Evolutionary conservation across 2,329 filamentous ascomycete genomes (phyloP).

Genomic region (Penicillium sp.): DNA sequence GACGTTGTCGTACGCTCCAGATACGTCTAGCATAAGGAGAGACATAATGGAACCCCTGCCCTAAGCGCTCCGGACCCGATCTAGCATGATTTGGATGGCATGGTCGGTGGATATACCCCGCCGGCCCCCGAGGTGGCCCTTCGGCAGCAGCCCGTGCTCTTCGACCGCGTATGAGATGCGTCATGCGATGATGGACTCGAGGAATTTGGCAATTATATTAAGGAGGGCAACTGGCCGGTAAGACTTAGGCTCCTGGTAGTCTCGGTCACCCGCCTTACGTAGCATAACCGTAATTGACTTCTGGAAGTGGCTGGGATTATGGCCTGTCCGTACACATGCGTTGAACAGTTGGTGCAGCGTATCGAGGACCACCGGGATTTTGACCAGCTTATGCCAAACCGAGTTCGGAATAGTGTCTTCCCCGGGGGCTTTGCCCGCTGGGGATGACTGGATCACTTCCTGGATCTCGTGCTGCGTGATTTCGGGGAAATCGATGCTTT

Average conservation of each 20-base stretch:
- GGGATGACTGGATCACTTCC: not conserved
- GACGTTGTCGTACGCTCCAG: slow-evolving; percentile 15
- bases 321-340: not conserved
- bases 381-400: not conserved
- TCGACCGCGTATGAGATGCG: slow-evolving; percentile 8
- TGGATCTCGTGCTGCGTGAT: not conserved
- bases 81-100: slow-evolving; percentile 9
- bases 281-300: not conserved
- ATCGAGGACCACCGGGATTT: not conserved
- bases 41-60: not conserved
- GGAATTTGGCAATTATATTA: slow-evolving; percentile 10
- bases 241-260: slow-evolving; percentile 11
- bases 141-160: slow-evolving; percentile 3
- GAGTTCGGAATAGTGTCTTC: not conserved
- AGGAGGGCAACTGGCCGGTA: slow-evolving; percentile 17
- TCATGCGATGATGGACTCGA: slow-evolving; percentile 8
- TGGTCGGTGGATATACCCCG: slow-evolving; percentile 17
- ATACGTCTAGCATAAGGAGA: slow-evolving; percentile 13
- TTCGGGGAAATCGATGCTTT: not conserved
- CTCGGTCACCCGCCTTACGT: not conserved
- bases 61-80: slow-evolving; percentile 6
- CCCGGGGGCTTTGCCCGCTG: not conserved
- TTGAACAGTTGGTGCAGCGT: not conserved
- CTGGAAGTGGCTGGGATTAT: slow-evolving; percentile 1
- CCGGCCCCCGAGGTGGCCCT: slow-evolving; percentile 10